Evolutionary conservation across 306 rosid genomes (phyloP).

Genomic region (Sindora glabra): DNA sequence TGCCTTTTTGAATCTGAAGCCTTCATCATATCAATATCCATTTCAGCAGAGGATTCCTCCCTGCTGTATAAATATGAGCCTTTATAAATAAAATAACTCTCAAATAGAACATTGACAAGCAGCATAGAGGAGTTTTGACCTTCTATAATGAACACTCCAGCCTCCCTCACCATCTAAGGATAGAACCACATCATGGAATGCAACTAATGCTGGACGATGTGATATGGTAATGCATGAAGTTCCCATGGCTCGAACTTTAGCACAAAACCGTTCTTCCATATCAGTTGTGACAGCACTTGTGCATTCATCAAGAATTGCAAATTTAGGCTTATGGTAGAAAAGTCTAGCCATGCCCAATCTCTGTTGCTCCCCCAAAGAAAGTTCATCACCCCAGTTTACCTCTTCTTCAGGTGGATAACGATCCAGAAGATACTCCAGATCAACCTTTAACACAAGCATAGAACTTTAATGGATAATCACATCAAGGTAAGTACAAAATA

Average conservation of each 20-base stretch:
- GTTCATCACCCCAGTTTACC: slow-evolving; percentile 97
- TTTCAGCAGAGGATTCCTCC: slow-evolving; percentile 58
- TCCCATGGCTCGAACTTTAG: slow-evolving; percentile 98
- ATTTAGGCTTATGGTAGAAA: slow-evolving; percentile 92
- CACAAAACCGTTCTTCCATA: slow-evolving; percentile 99
- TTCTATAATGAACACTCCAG: slow-evolving; percentile 80
- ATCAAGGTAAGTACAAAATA: slow-evolving; percentile 18
- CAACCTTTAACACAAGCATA: slow-evolving; percentile 55
- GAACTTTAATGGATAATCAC: slow-evolving; percentile 10
- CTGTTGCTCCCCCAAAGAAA: slow-evolving; percentile 96
- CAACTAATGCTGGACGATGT: slow-evolving; percentile 96
- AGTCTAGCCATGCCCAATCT: slow-evolving; percentile 99
- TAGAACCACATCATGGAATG: slow-evolving; percentile 90
- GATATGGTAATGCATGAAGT: slow-evolving; percentile 99
- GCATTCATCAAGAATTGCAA: slow-evolving; percentile 99
- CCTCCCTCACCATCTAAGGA: slow-evolving; percentile 99
- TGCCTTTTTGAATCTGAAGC: slow-evolving; percentile 54
- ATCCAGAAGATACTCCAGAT: slow-evolving; percentile 86
- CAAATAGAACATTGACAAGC: slow-evolving; percentile 3
- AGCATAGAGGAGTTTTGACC: slow-evolving; percentile 38
- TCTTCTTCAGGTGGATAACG: slow-evolving; percentile 84
- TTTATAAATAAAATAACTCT: slow-evolving; percentile 10
- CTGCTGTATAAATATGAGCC: slow-evolving; percentile 39
- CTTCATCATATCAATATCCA: slow-evolving; percentile 35
- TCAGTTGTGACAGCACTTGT: slow-evolving; percentile 99